These are phyloP conservation scores for Lolium rigidum DNA, from an alignment of 176 grass and related monocot genomes.

Conservation along the genomic window DNA sequence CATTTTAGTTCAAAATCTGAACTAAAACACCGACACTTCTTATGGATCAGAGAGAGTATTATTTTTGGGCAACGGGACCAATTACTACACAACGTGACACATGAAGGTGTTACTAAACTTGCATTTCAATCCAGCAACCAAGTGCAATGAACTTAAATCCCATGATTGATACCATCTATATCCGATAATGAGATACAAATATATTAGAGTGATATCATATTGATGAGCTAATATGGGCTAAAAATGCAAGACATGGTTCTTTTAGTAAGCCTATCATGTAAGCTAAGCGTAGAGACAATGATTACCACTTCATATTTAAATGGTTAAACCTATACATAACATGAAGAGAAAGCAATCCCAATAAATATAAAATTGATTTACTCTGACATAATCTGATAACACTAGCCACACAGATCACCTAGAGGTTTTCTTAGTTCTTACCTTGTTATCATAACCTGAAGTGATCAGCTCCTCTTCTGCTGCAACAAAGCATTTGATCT, in stretches of 20 bases:
- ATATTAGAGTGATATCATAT: conserved; percentile 26
- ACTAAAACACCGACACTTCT: too few relatives aligned
- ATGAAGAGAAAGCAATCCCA: conserved; percentile 29
- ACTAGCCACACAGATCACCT: conserved; percentile 10
- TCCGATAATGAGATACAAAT: conserved; percentile 21
- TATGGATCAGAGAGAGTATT: not conserved
- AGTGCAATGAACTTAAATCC: conserved; percentile 6
- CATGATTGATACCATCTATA: not conserved
- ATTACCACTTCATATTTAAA: not conserved
- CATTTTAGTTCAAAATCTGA: too few relatives aligned
- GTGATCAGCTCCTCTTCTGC: conserved; percentile 81
- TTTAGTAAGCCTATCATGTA: conserved; percentile 31
- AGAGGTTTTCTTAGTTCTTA: conserved; percentile 53
- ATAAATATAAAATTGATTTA: conserved; percentile 18
- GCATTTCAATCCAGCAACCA: conserved; percentile 34
- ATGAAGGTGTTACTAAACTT: not conserved
- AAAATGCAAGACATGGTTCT: conserved; percentile 20
- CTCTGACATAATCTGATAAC: conserved; percentile 22
- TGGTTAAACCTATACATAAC: not conserved
- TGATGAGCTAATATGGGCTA: not conserved
- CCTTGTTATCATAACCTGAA: conserved; percentile 97
- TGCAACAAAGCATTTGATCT: conserved; percentile 94
- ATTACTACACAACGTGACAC: not conserved
- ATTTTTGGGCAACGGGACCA: not conserved
- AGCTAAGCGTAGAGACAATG: conserved; percentile 11